Conservation (phyloP, 306 rosid genomes). For the Quercus glauca region DNA sequence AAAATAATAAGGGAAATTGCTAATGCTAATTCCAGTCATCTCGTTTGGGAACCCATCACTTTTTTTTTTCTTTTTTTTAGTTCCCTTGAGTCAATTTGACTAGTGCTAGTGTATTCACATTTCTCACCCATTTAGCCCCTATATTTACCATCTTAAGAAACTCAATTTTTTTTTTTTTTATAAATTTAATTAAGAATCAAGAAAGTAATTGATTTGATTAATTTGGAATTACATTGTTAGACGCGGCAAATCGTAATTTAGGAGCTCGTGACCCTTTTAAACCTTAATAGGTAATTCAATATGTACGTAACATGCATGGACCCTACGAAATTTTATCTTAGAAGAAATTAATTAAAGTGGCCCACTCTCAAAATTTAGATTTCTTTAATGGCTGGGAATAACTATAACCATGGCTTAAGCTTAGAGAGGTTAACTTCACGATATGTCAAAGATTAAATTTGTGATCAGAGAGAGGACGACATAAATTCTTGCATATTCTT, state of each 20-base stretch:
- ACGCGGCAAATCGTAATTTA: not conserved
- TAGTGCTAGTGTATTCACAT: not conserved
- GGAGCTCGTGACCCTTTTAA: not conserved
- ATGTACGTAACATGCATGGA: not conserved
- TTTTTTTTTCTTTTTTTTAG: not conserved
- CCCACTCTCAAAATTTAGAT: not conserved
- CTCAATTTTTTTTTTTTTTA: no score
- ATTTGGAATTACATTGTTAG: not conserved
- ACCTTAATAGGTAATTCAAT: not conserved
- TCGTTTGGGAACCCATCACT: no score
- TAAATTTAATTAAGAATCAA: not conserved
- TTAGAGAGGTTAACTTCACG: not conserved
- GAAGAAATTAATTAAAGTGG: not conserved
- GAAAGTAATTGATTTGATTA: not conserved
- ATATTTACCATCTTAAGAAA: not conserved
- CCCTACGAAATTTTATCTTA: not conserved
- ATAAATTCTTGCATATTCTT: no score
- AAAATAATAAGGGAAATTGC: not conserved
- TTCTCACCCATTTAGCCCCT: not conserved
- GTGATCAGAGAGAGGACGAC: no score
- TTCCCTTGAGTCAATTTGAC: not conserved
- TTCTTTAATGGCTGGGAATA: no score
- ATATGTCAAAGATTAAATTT: no score
- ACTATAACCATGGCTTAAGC: not conserved
- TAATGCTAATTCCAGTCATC: not conserved